Percentiles rank a stretch among this genome's conserved stretches.
phyloP scores from a whole-genome alignment of 306 rosid species.

The Casuarina cunninghamiana region DNA sequence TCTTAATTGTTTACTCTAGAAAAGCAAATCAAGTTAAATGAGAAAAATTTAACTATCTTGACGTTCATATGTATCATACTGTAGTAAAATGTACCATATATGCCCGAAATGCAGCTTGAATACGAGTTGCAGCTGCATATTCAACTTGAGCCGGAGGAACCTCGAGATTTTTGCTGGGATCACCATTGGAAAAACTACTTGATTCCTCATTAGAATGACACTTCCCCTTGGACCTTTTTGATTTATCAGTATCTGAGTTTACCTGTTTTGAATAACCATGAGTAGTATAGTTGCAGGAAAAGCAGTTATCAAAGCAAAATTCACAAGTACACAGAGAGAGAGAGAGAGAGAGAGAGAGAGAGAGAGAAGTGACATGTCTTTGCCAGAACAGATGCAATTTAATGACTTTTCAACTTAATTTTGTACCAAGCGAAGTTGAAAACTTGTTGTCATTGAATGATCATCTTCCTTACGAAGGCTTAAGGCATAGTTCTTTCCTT shows the following conservation, averaged over 20 bases:
- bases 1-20: too few relatives aligned
- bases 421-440: too few relatives aligned
- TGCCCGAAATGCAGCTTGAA: conserved; percentile 72
- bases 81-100: conserved; percentile 44
- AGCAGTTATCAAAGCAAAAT: background rate
- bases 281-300: conserved; percentile 7
- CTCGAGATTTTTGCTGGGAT: conserved; percentile 19
- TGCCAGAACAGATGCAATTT: too few relatives aligned
- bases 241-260: conserved; percentile 22
- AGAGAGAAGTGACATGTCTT: background rate
- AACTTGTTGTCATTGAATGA: too few relatives aligned
- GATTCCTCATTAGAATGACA: conserved; percentile 33
- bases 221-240: conserved; percentile 29
- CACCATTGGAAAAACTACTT: conserved; percentile 31
- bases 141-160: conserved; percentile 40
- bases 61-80: background rate
- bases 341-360: background rate
- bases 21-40: background rate
- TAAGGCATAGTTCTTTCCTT: too few relatives aligned
- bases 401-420: too few relatives aligned
- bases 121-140: conserved; percentile 62
- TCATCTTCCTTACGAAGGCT: too few relatives aligned
- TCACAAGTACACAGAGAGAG: too few relatives aligned
- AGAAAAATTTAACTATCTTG: background rate
- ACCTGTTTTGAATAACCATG: conserved; percentile 33